Percentiles rank a stretch among this genome's conserved stretches.
These are phyloP conservation scores for Neonectria neomacrospora DNA, from an alignment of 2,329 filamentous ascomycete species.

Conservation along the genomic window DNA sequence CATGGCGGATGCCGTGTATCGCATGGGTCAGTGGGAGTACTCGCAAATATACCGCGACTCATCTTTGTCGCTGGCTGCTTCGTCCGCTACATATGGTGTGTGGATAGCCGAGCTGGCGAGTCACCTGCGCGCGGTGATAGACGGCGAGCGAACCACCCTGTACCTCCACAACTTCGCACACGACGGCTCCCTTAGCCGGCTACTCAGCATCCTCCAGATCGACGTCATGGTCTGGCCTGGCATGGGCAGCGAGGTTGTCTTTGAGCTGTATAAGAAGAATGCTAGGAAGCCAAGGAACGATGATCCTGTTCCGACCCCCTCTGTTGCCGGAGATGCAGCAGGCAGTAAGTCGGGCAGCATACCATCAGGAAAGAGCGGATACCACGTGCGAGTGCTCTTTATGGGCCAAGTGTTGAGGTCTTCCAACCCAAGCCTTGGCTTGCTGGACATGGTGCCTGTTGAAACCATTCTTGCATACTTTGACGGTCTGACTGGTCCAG, in stretches of 20 bases:
- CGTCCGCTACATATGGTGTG: slow-evolving; percentile 72
- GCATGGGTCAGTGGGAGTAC: slow-evolving; percentile 84
- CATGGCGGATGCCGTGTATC: slow-evolving; percentile 76
- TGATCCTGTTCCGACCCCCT: not conserved
- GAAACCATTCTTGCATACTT: slow-evolving; percentile 75
- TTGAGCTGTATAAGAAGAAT: slow-evolving; percentile 72
- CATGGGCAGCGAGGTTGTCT: slow-evolving; percentile 81
- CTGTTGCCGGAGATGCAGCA: no score
- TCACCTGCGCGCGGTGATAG: slow-evolving; percentile 68
- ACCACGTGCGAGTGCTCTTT: slow-evolving; percentile 76
- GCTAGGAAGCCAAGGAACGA: not conserved
- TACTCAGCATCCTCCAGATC: slow-evolving; percentile 74
- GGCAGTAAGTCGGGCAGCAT: not conserved
- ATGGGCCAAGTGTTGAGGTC: slow-evolving; percentile 74
- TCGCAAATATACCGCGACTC: slow-evolving; percentile 79
- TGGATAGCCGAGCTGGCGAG: slow-evolving; percentile 78
- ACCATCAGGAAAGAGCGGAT: slow-evolving; percentile 40
- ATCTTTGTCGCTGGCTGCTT: slow-evolving; percentile 69
- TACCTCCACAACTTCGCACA: slow-evolving; percentile 86
- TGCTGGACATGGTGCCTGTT: slow-evolving; percentile 76
- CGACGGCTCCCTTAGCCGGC: slow-evolving; percentile 75
- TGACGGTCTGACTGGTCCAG: slow-evolving; percentile 73
- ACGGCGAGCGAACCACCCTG: slow-evolving; percentile 51
- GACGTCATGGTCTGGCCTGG: slow-evolving; percentile 85
- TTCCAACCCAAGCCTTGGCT: slow-evolving; percentile 74